Percentiles rank a stretch among this genome's conserved stretches.
Evolutionary conservation across 2,329 filamentous ascomycete genomes (phyloP).

Genomic region (Dothideomycetes sp.): DNA sequence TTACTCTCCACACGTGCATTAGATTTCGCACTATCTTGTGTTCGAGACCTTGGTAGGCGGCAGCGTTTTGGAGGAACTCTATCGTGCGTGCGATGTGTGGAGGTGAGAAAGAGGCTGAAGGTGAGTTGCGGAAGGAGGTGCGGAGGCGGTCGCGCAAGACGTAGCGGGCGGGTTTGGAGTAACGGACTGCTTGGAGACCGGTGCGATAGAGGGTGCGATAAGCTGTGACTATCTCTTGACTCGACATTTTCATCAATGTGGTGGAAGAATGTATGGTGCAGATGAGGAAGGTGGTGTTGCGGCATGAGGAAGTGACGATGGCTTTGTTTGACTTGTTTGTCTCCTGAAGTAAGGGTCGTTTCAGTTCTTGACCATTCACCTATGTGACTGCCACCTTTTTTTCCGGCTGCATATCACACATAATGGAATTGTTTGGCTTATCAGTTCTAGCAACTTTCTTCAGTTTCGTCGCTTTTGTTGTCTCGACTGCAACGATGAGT

Average conservation of each 20-base stretch:
- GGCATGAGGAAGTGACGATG: background rate
- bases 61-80: constrained; percentile 60
- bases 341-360: background rate
- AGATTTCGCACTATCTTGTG: constrained; percentile 64
- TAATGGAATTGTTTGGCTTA: background rate
- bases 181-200: constrained; percentile 61
- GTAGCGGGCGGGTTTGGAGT: constrained; percentile 59
- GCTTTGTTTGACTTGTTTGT: constrained; percentile 10
- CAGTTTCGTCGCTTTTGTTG: constrained; percentile 16
- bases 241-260: too few species aligned
- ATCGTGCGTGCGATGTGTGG: constrained; percentile 51
- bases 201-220: constrained; percentile 63
- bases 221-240: constrained; percentile 43
- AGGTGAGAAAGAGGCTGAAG: constrained; percentile 24
- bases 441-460: background rate
- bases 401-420: background rate
- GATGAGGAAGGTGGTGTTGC: background rate
- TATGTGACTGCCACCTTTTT: background rate
- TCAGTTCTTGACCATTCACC: background rate
- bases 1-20: constrained; percentile 36
- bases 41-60: constrained; percentile 56
- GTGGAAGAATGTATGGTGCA: background rate
- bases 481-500: constrained; percentile 52
- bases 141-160: constrained; percentile 45
- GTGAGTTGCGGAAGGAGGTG: constrained; percentile 30